phyloP scores from a whole-genome alignment of 768 basidiomycete species.

The Sutorius australiensis region DNA sequence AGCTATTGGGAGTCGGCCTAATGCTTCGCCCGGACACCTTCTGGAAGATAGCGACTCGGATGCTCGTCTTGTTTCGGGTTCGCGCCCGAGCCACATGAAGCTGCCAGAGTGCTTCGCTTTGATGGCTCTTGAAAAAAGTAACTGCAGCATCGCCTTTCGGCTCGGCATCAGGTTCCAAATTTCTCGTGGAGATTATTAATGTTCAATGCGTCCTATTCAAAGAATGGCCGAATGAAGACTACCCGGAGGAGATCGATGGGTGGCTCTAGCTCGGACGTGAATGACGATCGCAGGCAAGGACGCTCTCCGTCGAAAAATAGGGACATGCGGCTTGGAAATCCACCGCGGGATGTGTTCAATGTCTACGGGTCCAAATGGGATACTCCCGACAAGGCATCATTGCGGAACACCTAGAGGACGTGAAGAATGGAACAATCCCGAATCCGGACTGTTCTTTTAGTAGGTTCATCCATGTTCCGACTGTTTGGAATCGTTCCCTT shows the following conservation, averaged over 20 bases:
- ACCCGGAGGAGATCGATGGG: slow-evolving; percentile 35
- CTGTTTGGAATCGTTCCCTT: not conserved
- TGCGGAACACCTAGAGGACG: slow-evolving; percentile 64
- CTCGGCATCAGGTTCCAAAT: slow-evolving; percentile 65
- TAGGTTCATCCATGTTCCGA: slow-evolving; percentile 28
- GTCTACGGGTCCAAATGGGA: slow-evolving; percentile 68
- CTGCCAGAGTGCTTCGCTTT: slow-evolving; percentile 76
- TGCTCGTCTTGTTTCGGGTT: slow-evolving; percentile 76
- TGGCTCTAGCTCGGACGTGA: slow-evolving; percentile 49
- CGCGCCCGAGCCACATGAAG: slow-evolving; percentile 56
- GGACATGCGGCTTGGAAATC: slow-evolving; percentile 61
- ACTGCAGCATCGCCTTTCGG: slow-evolving; percentile 72
- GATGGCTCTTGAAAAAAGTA: slow-evolving; percentile 82
- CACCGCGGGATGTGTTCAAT: slow-evolving; percentile 57
- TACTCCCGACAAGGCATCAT: slow-evolving; percentile 64
- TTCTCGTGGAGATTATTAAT: slow-evolving; percentile 62
- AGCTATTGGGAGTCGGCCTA: slow-evolving; percentile 58
- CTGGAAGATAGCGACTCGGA: slow-evolving; percentile 45
- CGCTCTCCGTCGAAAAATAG: slow-evolving; percentile 56
- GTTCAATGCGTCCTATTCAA: slow-evolving; percentile 31
- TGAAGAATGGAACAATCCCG: slow-evolving; percentile 64
- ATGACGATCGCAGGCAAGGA: slow-evolving; percentile 57
- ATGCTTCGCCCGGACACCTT: slow-evolving; percentile 82
- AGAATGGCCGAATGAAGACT: not conserved
- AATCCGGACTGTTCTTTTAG: slow-evolving; percentile 87